Base-by-base conservation (phyloP, 2,329 filamentous ascomycete species). In the Ciborinia camelliae region DNA sequence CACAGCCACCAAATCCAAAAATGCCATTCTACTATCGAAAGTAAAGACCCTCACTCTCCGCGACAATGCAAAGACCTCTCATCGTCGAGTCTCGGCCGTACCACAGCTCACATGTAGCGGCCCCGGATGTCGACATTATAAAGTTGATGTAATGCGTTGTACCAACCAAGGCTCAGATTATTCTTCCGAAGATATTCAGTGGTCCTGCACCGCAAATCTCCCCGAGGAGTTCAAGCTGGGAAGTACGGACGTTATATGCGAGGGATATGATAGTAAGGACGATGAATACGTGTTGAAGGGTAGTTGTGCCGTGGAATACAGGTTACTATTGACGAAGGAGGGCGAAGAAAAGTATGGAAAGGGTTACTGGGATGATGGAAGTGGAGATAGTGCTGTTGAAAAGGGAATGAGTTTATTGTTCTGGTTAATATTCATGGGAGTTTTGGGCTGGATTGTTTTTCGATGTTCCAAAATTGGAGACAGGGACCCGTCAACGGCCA, bases 301-400 rank as follows among this genome's bases (percentile, higher is more conserved):
- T 28, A 95, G 90, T 76, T 98, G 94, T 77, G 95, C 90, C 18
- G 93, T 97, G 30, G 91, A 97, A 78, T 98, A 98, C 77, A 83
- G 89, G 18, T 78, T 98, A 8, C 76, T 90, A 0, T 80, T 98
- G 61, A 98, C 93, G 0, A 86, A 89, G 14, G 81, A 83, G 67
- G 95, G 95, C 3, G 87, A 93, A 77, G 77, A 83, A 71, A 85
- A 82, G 70, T 93, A 89, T 75, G 90, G 30, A 78, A 58, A 54
- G 32, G 43, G 35, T 23, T 48, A 18, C 18, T 65, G 62, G 62
- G 51, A 54, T 43, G 53, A 41, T 54, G 51, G 63, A 54, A 51
- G 57, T 47, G 53, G 39, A 26, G 62, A 51, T 39, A 52, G 28
- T 15, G 9, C 50, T 32, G 23, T 53, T 20, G 43, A 50, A 28